Evolutionary conservation across 2,329 filamentous ascomycete species (phyloP), one percentile per base, ranked within the genome.

Genomic region (Pseudogymnoascus sp.): DNA sequence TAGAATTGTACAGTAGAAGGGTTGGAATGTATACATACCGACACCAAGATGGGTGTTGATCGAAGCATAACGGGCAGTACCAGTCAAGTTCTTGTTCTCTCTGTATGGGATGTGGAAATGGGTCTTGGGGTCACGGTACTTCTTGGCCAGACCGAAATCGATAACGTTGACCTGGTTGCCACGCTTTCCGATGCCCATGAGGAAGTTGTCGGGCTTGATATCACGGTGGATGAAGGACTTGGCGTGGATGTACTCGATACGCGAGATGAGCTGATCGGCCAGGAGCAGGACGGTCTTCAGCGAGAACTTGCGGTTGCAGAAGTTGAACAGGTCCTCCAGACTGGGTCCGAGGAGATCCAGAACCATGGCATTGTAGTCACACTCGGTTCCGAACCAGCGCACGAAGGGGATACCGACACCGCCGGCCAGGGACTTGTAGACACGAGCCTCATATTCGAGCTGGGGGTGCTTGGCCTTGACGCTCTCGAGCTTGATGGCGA

Each of bases 41-140:
- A 97, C 94, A 77, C 94, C 94, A 75, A 97, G 80, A 75, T 99
- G 94, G 66, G 94, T 99, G 83, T 99, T 99, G 82, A 99, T 99
- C 67, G 90, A 95, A 67, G 94, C 94, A 79, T 99, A 99, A 76
- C 94, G 93, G 72, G 94, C 94, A 72, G 94, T 99, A 77, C 94
- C 94, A 62, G 94, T 99, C 78, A 99, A 82, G 85, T 97, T 97
- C 90, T 99, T 97, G 88, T 97, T 97, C 91, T 97, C 94, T 80
- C 94, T 88, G 84, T 99, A 97, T 56, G 94, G 94, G 66, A 97
- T 99, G 79, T 99, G 94, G 82, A 97, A 97, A 80, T 97, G 93
- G 65, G 94, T 97, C 88, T 99, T 99, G 65, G 94, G 94, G 82
- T 97, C 94, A 70, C 94, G 90, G 82, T 97, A 99, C 82, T 97